Evolutionary conservation across 1,139 yeast species (phyloP).

Genomic region (Magnusiomyces tetraspermus): DNA sequence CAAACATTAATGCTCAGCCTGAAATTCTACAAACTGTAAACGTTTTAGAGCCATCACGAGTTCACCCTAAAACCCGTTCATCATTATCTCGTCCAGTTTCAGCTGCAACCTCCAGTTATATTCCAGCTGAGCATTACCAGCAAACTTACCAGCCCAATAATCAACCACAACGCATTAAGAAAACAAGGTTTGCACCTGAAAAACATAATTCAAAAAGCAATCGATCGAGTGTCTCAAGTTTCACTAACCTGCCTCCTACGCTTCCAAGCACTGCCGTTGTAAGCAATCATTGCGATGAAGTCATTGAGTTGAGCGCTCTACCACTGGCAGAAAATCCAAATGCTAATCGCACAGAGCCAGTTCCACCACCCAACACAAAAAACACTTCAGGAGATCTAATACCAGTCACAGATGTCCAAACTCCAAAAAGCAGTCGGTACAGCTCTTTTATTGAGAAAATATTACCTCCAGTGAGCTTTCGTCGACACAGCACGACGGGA

Average conservation of each 20-base stretch:
- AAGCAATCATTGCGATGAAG: too few relatives aligned
- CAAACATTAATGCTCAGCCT: neutral
- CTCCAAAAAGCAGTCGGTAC: neutral
- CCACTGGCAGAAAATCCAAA: neutral
- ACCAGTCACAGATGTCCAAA: neutral
- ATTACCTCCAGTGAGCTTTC: neutral
- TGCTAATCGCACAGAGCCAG: neutral
- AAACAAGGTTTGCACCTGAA: neutral
- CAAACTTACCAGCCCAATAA: neutral
- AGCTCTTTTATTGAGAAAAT: conserved; percentile 1
- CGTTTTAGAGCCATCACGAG: neutral
- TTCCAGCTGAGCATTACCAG: neutral
- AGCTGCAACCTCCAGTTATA: neutral
- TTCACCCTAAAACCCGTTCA: neutral
- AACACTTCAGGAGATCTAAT: neutral
- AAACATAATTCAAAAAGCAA: too few relatives aligned
- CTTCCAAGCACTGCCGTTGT: too few relatives aligned
- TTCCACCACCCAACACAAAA: neutral
- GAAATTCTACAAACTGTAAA: neutral
- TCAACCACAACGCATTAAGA: neutral
- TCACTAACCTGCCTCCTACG: too few relatives aligned
- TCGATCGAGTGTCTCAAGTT: too few relatives aligned
- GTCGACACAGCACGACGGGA: neutral
- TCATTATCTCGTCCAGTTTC: neutral
- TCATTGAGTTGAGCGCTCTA: too few relatives aligned